Evolutionary conservation across 495 filamentous ascomycete genomes (phyloP), one percentile per base, ranked within the genome.

Genomic region (Astrothelium subdiscretum): DNA sequence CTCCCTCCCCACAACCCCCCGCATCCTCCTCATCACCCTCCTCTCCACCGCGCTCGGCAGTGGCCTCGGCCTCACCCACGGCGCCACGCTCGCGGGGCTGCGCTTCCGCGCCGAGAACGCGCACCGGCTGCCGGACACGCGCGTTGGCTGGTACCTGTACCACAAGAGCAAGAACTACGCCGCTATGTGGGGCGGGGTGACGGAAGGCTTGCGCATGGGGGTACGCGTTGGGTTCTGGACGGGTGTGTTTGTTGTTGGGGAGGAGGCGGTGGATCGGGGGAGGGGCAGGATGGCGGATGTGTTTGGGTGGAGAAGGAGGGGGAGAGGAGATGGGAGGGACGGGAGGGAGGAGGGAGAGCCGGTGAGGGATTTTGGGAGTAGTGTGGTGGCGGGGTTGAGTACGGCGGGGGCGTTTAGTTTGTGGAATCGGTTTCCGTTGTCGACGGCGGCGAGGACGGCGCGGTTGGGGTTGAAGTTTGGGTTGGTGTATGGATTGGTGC

Each of bases 91-190:
- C 83, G 83, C 71, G 83, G 84, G 85, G 35, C 79, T 95, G 42
- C 84, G 85, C 57, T 98, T 97, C 74, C 87, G 92, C 59, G 94
- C 94, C 60, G 88, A 98, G 75, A 95, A 98, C 69, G 88, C 94
- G 24, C 94, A 98, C 76, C 85, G 91, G 67, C 83, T 95, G 52
- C 94, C 94, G 24, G 84, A 77, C 5, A 81, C 83, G n/a, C 82
- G 85, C 22, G 83, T 77, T 5, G 94, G 90, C 31, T 98, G 94
- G 94, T 98, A 90, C 71, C 83, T 97, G 31, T 98, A 98, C 71
- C 95, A 97, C 75, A 97, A 96, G 74, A 89, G 83, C 68, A 97
- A 97, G 76, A 97, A 96, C 72, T 97, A 97, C 76, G 82, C 88
- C 62, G 75, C 85, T 5, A 81, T 86, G 57, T 79, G 85, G 12